Evolutionary conservation across 2,329 filamentous ascomycete species (phyloP).

Genomic region (Fusarium chuoi): DNA sequence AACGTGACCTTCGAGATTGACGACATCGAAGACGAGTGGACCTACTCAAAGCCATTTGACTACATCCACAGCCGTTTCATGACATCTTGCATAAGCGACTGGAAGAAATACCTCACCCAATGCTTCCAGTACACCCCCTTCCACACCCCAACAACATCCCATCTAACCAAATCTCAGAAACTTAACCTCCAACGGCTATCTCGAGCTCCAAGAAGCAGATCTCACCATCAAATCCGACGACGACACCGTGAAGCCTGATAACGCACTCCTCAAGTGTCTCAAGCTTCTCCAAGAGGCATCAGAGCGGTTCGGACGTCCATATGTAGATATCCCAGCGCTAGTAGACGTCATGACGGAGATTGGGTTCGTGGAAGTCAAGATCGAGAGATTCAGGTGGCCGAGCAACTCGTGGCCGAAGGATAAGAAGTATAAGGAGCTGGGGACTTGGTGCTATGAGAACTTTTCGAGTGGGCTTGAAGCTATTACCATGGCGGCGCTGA

Average conservation of each 20-base stretch:
- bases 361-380: not conserved
- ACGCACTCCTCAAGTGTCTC: not conserved
- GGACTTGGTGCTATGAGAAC: not conserved
- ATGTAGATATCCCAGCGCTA: not conserved
- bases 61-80: not conserved
- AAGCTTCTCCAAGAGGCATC: not conserved
- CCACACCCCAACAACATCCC: accelerated
- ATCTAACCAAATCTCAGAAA: not conserved
- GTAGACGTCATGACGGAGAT: not conserved
- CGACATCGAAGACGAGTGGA: not conserved
- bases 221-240: not conserved
- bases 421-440: not conserved
- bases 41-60: not conserved
- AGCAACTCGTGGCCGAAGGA: not conserved
- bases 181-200: not conserved
- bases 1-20: not conserved
- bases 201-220: not conserved
- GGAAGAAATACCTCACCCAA: not conserved
- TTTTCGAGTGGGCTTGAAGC: not conserved
- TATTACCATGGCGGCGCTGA: not conserved
- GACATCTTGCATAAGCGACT: not conserved
- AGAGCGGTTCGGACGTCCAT: not conserved
- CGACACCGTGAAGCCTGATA: not conserved
- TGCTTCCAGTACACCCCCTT: not conserved
- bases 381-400: not conserved